phyloP scores from a whole-genome alignment of 75 land plant genomes.

The Pseudotsuga menziesii region DNA sequence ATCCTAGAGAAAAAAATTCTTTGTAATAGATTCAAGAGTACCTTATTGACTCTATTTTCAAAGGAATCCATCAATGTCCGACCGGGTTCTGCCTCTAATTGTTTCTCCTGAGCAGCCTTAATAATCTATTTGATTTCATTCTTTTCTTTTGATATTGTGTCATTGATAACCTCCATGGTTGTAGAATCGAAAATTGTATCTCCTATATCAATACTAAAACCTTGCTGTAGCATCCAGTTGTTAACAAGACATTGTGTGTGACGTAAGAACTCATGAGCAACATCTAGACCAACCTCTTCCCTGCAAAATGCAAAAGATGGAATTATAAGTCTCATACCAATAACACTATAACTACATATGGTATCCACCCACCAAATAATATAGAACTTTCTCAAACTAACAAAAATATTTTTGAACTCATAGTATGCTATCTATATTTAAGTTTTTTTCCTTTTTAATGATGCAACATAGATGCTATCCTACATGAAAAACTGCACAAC shows the following conservation, averaged over 20 bases:
- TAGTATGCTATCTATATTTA: too few species aligned
- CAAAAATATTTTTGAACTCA: too few species aligned
- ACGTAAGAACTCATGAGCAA: conserved; percentile 95
- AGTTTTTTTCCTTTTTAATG: too few species aligned
- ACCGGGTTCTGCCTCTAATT: conserved; percentile 94
- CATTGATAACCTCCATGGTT: conserved; percentile 91
- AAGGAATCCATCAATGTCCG: conserved; percentile 97
- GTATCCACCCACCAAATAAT: too few species aligned
- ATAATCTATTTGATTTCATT: conserved; percentile 87
- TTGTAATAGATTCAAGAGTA: conserved; percentile 88
- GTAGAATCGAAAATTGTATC: conserved; percentile 97
- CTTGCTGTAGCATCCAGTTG: conserved; percentile 96
- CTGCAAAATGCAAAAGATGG: conserved; percentile 10
- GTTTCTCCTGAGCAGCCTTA: conserved; percentile 58
- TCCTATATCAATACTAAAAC: conserved; percentile 96
- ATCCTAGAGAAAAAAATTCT: conserved; percentile 64
- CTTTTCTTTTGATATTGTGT: conserved; percentile 84
- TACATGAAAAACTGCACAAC: too few species aligned
- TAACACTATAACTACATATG: too few species aligned
- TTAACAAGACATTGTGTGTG: conserved; percentile 99
- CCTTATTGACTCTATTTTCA: conserved; percentile 94
- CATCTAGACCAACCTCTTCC: conserved; percentile 99
- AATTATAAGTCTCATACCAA: too few species aligned
- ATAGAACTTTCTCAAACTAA: too few species aligned
- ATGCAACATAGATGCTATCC: too few species aligned